These are phyloP conservation scores for Oenanthe javanica DNA, from an alignment of 140 eudicot genomes.

Conservation along the genomic window DNA sequence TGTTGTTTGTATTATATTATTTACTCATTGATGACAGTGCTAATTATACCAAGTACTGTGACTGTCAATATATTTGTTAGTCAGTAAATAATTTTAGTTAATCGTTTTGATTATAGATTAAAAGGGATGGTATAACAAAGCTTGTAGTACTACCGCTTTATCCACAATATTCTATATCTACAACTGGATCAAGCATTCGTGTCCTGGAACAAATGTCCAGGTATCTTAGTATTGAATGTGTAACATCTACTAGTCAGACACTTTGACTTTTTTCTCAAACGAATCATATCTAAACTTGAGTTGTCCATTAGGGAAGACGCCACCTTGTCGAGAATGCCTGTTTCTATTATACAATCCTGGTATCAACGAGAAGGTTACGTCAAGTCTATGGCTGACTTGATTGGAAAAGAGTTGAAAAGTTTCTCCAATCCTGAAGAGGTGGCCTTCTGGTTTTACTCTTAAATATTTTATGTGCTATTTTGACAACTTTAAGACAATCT, in stretches of 20 bases:
- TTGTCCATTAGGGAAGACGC: slow-evolving; percentile 34
- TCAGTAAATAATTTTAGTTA: not conserved
- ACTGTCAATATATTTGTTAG: not conserved
- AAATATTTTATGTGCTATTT: not conserved
- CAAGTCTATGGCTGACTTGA: slow-evolving; percentile 66
- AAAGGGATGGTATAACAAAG: slow-evolving; percentile 64
- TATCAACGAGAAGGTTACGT: slow-evolving; percentile 62
- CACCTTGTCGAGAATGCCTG: slow-evolving; percentile 38
- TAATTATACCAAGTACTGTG: not conserved
- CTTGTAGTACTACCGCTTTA: slow-evolving; percentile 90
- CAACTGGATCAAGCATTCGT: slow-evolving; percentile 92
- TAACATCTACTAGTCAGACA: not conserved
- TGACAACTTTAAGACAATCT: not conserved
- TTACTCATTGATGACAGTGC: not conserved
- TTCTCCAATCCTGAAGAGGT: slow-evolving; percentile 78
- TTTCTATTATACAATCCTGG: slow-evolving; percentile 54
- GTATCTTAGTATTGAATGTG: slow-evolving; percentile 18
- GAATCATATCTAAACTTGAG: not conserved
- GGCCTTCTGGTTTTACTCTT: not conserved
- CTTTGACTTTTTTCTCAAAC: not conserved
- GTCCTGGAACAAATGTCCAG: slow-evolving; percentile 70
- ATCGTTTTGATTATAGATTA: slow-evolving; percentile 41
- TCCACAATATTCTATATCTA: slow-evolving; percentile 94
- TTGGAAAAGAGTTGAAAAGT: slow-evolving; percentile 62
- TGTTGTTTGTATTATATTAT: not conserved